A percentile compares a stretch with the other conserved stretches of the same genome.
These are phyloP conservation scores for Cladosporium sp. DNA, from an alignment of 2,329 filamentous ascomycete genomes.

Conservation along the genomic window DNA sequence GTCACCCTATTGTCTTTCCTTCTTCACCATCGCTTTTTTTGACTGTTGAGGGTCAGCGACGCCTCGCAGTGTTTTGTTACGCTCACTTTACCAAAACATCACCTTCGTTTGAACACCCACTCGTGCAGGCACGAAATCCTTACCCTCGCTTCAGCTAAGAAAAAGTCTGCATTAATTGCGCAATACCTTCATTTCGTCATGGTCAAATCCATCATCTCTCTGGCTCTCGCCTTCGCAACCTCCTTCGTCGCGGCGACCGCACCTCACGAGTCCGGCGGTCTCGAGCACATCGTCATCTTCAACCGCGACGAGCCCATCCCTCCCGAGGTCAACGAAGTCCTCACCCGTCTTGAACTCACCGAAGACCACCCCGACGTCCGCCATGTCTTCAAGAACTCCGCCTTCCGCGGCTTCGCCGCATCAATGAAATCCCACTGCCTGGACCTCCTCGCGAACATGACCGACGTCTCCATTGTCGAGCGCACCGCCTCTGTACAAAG, in stretches of 20 bases:
- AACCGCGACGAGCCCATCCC: conserved; percentile 26
- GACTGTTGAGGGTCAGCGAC: background rate
- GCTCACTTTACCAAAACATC: conserved; percentile 1
- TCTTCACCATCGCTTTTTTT: background rate
- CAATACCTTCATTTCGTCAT: background rate
- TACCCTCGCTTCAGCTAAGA: background rate
- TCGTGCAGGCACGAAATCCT: conserved; percentile 11
- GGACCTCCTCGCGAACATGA: conserved; percentile 33
- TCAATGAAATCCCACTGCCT: conserved; percentile 37
- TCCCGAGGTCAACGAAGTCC: conserved; percentile 31
- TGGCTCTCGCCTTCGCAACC: conserved; percentile 1
- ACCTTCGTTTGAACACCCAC: background rate
- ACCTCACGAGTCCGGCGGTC: conserved; percentile 12
- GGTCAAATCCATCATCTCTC: background rate
- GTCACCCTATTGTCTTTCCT: background rate
- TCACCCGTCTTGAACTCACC: conserved; percentile 31
- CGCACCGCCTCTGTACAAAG: conserved; percentile 24
- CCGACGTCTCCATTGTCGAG: conserved; percentile 38
- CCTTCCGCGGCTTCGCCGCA: conserved; percentile 35
- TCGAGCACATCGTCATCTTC: conserved; percentile 35
- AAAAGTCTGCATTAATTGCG: conserved; percentile 3
- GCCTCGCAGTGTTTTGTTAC: conserved; percentile 1
- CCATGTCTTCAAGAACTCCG: conserved; percentile 36
- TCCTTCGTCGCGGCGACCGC: conserved; percentile 2
- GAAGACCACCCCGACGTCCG: conserved; percentile 33